phyloP scores from a whole-genome alignment of 768 basidiomycete species.

The Suillus subalutaceus region DNA sequence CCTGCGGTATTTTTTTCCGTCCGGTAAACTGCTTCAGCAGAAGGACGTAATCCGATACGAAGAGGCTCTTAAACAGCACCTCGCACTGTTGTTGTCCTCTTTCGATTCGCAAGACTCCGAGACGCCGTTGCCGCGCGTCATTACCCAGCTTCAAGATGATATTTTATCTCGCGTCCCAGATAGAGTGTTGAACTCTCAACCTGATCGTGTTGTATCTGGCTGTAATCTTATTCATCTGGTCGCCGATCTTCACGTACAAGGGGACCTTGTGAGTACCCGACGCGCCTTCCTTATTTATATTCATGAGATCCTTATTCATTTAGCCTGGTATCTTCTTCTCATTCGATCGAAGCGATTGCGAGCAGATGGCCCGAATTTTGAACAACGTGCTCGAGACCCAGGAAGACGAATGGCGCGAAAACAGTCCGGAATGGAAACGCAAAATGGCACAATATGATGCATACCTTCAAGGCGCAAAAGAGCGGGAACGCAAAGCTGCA shows the following conservation, averaged over 20 bases:
- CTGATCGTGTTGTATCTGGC: slow-evolving; percentile 35
- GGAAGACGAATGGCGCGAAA: slow-evolving; percentile 53
- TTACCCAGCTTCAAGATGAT: slow-evolving; percentile 43
- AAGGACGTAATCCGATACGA: slow-evolving; percentile 67
- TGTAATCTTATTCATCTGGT: slow-evolving; percentile 54
- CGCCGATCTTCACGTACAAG: slow-evolving; percentile 56
- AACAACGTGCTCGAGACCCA: slow-evolving; percentile 38
- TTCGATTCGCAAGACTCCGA: slow-evolving; percentile 37
- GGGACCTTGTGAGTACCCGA: slow-evolving; percentile 51
- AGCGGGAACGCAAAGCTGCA: slow-evolving; percentile 48
- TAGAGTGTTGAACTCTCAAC: slow-evolving; percentile 35
- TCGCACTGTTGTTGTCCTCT: slow-evolving; percentile 40
- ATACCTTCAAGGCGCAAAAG: slow-evolving; percentile 50
- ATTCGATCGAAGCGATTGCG: slow-evolving; percentile 64
- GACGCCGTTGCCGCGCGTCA: slow-evolving; percentile 41
- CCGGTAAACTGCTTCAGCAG: slow-evolving; percentile 49
- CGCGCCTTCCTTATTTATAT: not conserved
- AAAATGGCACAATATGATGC: slow-evolving; percentile 54
- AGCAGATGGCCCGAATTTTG: slow-evolving; percentile 50
- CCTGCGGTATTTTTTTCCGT: slow-evolving; percentile 51
- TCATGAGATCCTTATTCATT: not conserved
- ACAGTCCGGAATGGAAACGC: slow-evolving; percentile 48
- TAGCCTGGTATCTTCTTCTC: slow-evolving; percentile 72
- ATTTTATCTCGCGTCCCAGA: slow-evolving; percentile 28
- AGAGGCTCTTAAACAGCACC: slow-evolving; percentile 45